A percentile compares a stretch with the other conserved stretches of the same genome.
These are phyloP conservation scores for Hypholoma sublateritium DNA, from an alignment of 768 basidiomycete genomes.

Conservation along the genomic window DNA sequence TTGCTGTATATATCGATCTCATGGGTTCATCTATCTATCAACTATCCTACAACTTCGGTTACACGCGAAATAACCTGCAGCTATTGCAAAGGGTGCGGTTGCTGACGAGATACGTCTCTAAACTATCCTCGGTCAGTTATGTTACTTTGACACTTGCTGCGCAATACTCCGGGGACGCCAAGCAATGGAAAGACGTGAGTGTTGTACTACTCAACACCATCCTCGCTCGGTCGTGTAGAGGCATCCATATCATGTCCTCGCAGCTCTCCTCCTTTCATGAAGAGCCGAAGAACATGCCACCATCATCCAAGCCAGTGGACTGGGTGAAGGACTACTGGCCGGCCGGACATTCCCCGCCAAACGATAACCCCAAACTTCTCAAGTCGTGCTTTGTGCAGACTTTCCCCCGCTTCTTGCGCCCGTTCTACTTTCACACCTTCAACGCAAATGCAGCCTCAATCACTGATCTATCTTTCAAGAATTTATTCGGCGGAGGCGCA, in stretches of 20 bases:
- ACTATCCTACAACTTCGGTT: constrained; percentile 19
- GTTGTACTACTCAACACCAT: constrained; percentile 10
- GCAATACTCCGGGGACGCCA: neutral
- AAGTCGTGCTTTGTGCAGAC: constrained; percentile 11
- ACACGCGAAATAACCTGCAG: constrained; percentile 1
- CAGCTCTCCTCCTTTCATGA: constrained; percentile 11
- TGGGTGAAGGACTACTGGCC: constrained; percentile 18
- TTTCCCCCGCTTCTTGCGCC: constrained; percentile 19
- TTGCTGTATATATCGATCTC: constrained; percentile 10
- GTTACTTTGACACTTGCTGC: constrained; percentile 11
- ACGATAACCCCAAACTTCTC: neutral
- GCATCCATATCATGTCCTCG: constrained; percentile 12
- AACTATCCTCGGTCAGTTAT: constrained; percentile 10
- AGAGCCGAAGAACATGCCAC: constrained; percentile 10
- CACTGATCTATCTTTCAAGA: constrained; percentile 15
- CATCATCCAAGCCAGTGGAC: constrained; percentile 5
- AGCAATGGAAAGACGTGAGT: constrained; percentile 5
- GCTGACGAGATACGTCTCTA: constrained; percentile 11
- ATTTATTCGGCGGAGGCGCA: constrained; percentile 18
- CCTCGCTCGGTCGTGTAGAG: constrained; percentile 10
- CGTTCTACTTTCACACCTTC: constrained; percentile 18
- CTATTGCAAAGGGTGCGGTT: constrained; percentile 12
- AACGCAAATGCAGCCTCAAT: constrained; percentile 7
- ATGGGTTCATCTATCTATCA: constrained; percentile 10
- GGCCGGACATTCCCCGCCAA: neutral